Evolutionary conservation across 805 yeast genomes (phyloP), one percentile per base, ranked within the genome.

Genomic region (Spathaspora hagerdaliae): DNA sequence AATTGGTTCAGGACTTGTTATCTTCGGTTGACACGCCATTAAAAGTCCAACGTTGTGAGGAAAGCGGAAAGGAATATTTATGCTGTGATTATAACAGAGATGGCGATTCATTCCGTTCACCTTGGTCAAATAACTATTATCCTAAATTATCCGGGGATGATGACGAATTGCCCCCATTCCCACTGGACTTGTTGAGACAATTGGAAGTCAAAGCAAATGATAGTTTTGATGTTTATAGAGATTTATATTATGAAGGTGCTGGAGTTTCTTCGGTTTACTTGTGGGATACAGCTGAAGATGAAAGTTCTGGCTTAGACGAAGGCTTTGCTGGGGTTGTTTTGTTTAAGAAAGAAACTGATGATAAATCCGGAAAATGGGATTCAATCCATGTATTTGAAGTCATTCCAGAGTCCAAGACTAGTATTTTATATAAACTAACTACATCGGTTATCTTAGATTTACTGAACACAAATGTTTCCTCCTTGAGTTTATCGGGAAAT

Each of bases 41-140:
- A 54, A 66, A 70, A 35, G 69, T 79, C 37, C 58, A 69, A 39
- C 67, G 68, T 33, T 85, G 90, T 59, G 54, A 58, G 8, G 65
- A 67, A 27, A 60, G 79, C 11, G 87, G 87, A 9, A 85, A 85
- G 64, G 78, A 77, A 47, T 92, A 75, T 61, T 74, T 92, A 46
- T 79, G 91, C 43, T 92, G 98, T 67, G 99, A 92, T 63, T 92
- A 92, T 63, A 92, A 92, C 65, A 77, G 99, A 54, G 99, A 92
- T 60, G 91, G 96, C 7, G 98, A 92, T 65, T 83, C 91, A 15
- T 87, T 78, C 66, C 77, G 98, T 55, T 87, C 96, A 0, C 99
- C 98, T 6, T 90, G 92, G 89, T 77, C 88, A 15, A 89, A 89
- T 60, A 73, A 74, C 49, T 92, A 87, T 65, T 78, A 74, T 51